Evolutionary conservation across 768 basidiomycete genomes (phyloP).

Genomic region (Clavaria fumosa): DNA sequence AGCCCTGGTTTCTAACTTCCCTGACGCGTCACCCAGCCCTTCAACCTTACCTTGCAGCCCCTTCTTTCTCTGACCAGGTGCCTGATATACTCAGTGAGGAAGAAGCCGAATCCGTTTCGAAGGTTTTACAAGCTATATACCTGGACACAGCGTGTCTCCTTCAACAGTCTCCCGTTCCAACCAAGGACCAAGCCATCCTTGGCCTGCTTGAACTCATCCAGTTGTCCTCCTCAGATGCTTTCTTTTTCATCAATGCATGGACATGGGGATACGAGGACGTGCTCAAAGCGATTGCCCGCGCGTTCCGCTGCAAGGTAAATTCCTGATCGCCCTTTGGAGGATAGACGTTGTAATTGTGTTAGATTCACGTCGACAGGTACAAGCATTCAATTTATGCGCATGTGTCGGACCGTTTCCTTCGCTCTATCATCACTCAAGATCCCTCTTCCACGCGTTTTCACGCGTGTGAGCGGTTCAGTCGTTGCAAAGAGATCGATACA

Average conservation of each 20-base stretch:
- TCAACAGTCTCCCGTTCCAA: slow-evolving; percentile 32
- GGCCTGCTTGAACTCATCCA: slow-evolving; percentile 59
- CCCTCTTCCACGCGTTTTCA: slow-evolving; percentile 65
- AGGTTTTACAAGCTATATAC: slow-evolving; percentile 60
- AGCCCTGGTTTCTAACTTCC: slow-evolving; percentile 61
- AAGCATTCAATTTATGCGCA: slow-evolving; percentile 54
- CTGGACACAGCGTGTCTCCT: slow-evolving; percentile 68
- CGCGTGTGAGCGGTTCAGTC: slow-evolving; percentile 76
- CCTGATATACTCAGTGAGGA: not conserved
- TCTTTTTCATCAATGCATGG: slow-evolving; percentile 89
- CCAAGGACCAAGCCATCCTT: slow-evolving; percentile 52
- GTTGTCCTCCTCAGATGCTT: slow-evolving; percentile 43
- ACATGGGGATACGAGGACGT: slow-evolving; percentile 96
- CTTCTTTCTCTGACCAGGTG: not conserved
- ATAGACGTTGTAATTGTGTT: not conserved
- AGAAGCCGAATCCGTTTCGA: slow-evolving; percentile 14
- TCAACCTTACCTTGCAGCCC: slow-evolving; percentile 45
- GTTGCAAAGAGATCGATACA: slow-evolving; percentile 49
- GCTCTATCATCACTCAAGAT: slow-evolving; percentile 44
- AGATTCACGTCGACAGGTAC: slow-evolving; percentile 90
- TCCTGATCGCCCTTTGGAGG: too few species aligned
- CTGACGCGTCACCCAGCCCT: slow-evolving; percentile 57
- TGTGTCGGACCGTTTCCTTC: slow-evolving; percentile 44
- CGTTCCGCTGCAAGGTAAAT: slow-evolving; percentile 54
- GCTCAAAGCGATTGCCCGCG: slow-evolving; percentile 53